Conservation (phyloP, 1,284 basidiomycete species). For the Melampsora americana region DNA sequence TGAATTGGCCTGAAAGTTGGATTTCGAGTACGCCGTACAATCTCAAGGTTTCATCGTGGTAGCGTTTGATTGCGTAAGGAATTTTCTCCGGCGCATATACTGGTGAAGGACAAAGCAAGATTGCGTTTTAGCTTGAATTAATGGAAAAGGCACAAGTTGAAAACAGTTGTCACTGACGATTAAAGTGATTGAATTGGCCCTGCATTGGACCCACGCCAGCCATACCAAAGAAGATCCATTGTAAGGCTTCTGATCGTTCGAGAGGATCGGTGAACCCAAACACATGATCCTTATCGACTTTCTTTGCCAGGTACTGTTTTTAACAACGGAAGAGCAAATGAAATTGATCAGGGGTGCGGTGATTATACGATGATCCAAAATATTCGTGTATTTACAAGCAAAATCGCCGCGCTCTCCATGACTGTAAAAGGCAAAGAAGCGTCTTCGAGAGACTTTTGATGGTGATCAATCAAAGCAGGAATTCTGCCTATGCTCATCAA, state of each 20-base stretch:
- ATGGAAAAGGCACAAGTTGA: slow-evolving; percentile 20
- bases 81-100: slow-evolving; percentile 45
- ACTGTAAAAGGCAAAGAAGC: slow-evolving; percentile 43
- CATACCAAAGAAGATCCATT: slow-evolving; percentile 44
- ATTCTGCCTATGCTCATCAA: slow-evolving; percentile 7
- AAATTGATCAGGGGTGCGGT: not conserved
- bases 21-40: slow-evolving; percentile 46
- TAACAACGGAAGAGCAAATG: not conserved
- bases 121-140: too few species aligned
- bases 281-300: slow-evolving; percentile 46
- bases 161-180: slow-evolving; percentile 43
- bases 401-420: slow-evolving; percentile 46
- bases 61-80: slow-evolving; percentile 46
- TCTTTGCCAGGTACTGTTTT: slow-evolving; percentile 27
- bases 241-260: slow-evolving; percentile 32
- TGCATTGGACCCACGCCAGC: slow-evolving; percentile 41
- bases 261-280: slow-evolving; percentile 41
- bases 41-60: slow-evolving; percentile 47
- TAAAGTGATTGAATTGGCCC: slow-evolving; percentile 45
- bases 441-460: slow-evolving; percentile 43
- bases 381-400: slow-evolving; percentile 40
- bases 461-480: slow-evolving; percentile 24
- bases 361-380: not conserved
- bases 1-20: slow-evolving; percentile 32
- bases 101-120: not conserved